phyloP scores from a whole-genome alignment of 257 asterid genomes.

The Ocimum tenuiflorum region DNA sequence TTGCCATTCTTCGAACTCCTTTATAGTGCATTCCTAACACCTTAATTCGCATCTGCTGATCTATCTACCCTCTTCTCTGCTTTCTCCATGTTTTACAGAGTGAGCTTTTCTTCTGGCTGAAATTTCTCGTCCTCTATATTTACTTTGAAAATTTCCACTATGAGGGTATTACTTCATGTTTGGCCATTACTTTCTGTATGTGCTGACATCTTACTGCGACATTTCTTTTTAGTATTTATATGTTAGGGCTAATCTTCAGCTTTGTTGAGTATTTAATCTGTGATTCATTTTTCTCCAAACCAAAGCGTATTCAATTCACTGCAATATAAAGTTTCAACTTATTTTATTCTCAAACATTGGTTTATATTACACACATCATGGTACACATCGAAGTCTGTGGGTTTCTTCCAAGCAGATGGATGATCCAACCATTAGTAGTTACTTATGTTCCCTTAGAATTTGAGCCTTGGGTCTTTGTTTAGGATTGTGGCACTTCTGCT shows the following conservation, averaged over 20 bases:
- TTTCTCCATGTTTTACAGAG: not conserved
- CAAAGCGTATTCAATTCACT: constrained; percentile 6
- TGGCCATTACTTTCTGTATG: not conserved
- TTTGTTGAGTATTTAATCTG: not conserved
- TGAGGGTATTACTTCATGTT: not conserved
- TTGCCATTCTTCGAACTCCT: not conserved
- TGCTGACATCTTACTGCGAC: constrained; percentile 10
- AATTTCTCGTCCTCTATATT: not conserved
- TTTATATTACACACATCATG: too few species aligned
- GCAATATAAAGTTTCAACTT: not conserved
- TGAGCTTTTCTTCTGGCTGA: not conserved
- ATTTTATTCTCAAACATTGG: not conserved
- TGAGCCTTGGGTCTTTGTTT: too few species aligned
- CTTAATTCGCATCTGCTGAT: not conserved
- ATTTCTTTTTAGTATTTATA: not conserved
- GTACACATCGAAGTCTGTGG: too few species aligned
- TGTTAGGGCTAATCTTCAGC: constrained; percentile 6
- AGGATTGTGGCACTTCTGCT: too few species aligned
- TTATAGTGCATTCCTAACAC: not conserved
- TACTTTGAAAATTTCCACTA: not conserved
- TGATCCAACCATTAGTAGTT: too few species aligned
- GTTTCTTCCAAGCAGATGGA: too few species aligned
- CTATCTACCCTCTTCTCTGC: not conserved
- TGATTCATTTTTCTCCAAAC: not conserved
- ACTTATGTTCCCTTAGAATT: too few species aligned